Percentiles rank a stretch among this genome's conserved stretches.
phyloP scores from a whole-genome alignment of 352 stramenopile genomes.

The Globisporangium iwayamae region DNA sequence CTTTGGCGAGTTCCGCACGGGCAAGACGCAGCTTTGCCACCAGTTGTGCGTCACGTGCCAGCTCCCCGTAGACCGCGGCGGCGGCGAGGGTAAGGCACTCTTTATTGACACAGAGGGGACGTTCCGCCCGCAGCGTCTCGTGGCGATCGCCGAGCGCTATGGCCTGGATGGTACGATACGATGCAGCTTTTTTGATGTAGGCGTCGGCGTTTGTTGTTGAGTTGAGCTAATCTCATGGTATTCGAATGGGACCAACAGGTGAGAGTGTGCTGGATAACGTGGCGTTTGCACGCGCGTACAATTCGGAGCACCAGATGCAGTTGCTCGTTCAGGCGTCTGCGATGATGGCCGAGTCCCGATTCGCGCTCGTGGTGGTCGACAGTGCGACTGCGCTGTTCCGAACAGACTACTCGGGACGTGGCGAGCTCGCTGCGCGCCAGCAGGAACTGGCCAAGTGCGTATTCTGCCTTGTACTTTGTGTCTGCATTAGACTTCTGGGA shows the following conservation, averaged over 20 bases:
- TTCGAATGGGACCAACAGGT: slow-evolving; percentile 19
- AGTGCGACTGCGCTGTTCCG: slow-evolving; percentile 97
- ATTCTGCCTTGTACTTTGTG: background rate
- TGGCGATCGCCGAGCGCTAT: slow-evolving; percentile 98
- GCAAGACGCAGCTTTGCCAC: slow-evolving; percentile 99
- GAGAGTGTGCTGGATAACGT: slow-evolving; percentile 98
- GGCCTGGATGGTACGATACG: slow-evolving; percentile 84
- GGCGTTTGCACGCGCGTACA: slow-evolving; percentile 98
- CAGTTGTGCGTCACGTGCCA: slow-evolving; percentile 99
- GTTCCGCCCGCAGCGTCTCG: slow-evolving; percentile 95
- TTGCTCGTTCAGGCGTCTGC: slow-evolving; percentile 96
- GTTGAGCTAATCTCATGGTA: background rate
- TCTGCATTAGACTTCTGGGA: background rate
- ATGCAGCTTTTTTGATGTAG: background rate
- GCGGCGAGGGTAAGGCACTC: slow-evolving; percentile 96
- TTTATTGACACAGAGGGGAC: slow-evolving; percentile 99
- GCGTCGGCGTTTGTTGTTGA: background rate
- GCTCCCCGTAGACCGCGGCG: slow-evolving; percentile 95
- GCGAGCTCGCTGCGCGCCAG: slow-evolving; percentile 95
- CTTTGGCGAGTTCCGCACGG: slow-evolving; percentile 99
- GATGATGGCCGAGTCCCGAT: slow-evolving; percentile 98
- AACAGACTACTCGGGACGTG: slow-evolving; percentile 98
- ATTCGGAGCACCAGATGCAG: slow-evolving; percentile 99
- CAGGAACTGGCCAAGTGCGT: slow-evolving; percentile 82
- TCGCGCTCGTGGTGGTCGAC: slow-evolving; percentile 96